Base-by-base conservation (phyloP, 139 green algal genomes). In the Parachlorella kessleri region DNA sequence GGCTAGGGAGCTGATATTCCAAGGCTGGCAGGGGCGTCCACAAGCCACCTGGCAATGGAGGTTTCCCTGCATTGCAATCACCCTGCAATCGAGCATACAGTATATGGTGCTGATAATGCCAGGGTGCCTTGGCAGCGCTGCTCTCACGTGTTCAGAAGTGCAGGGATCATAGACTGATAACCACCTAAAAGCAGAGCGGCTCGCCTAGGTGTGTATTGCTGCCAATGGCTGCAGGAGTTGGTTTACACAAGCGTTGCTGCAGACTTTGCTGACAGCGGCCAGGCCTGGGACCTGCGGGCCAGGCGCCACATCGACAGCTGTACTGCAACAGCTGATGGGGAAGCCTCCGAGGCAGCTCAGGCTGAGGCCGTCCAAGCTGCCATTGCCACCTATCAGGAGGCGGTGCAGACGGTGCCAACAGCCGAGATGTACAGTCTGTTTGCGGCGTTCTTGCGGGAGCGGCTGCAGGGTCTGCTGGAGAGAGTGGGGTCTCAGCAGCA, bases 251-350 rank as follows among this genome's bases (percentile, higher is more conserved):
- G 84, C 73, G 77, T 96, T 21, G 69, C 55, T 23, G 23, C 30
- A 3, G 86, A 90, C 72, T 95, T 95, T 80, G 37, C 40, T 1
- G 68, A 73, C 55, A 48, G 35, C n/a, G 74, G 85, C 30, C 76
- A 84, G 59, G 87, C 87, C 10, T 92, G 83, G 81, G 88, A 93
- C 40, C 66, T 95, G 70, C 79, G 83, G 1, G 91, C 91, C 0
- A 68, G 87, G 67, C 67, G 84, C 23, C 74, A 72, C 35, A 30
- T 59, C 2, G 35, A 42, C 48, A 54, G 76, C 55, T 21, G 30
- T 54, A 48, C n/a, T n/a, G n/a, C n/a, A n/a, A n/a, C n/a, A n/a
- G n/a, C n/a, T n/a, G n/a, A n/a, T n/a, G 18, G 4, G 23, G 53
- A 7, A n/a, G 41, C 66, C 24, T 6, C n/a, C 28, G 40, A 54